These are phyloP conservation scores for Phytophthora ramorum DNA, from an alignment of 352 stramenopile genomes.

Conservation along the genomic window DNA sequence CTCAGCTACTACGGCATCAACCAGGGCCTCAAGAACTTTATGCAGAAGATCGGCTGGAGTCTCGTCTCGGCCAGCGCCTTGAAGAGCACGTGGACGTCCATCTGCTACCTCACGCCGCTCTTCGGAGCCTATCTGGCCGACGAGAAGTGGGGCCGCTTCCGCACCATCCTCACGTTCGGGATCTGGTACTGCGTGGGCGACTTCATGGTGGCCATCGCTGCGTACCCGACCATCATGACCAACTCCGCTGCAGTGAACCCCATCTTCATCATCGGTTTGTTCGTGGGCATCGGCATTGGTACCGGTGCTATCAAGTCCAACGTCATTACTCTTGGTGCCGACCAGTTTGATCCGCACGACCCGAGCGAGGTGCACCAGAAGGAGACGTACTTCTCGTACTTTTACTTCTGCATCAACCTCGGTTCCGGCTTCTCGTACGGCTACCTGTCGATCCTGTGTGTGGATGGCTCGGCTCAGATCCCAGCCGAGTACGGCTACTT, in stretches of 20 bases:
- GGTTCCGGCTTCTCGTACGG: constrained; percentile 76
- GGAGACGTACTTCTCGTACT: constrained; percentile 82
- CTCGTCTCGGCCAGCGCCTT: constrained; percentile 59
- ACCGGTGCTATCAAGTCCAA: constrained; percentile 65
- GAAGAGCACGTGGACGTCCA: constrained; percentile 72
- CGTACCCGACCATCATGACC: constrained; percentile 50
- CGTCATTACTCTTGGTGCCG: constrained; percentile 65
- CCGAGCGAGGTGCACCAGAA: constrained; percentile 55
- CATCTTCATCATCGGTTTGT: constrained; percentile 69
- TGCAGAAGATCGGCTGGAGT: constrained; percentile 72
- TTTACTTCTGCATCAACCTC: constrained; percentile 86
- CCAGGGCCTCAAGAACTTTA: constrained; percentile 87
- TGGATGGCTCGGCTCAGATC: constrained; percentile 75
- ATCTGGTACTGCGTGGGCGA: constrained; percentile 66
- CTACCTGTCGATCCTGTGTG: constrained; percentile 80
- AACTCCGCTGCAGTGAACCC: constrained; percentile 38
- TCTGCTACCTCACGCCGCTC: constrained; percentile 67
- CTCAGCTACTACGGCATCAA: constrained; percentile 89
- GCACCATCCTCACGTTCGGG: constrained; percentile 61
- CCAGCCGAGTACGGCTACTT: constrained; percentile 82
- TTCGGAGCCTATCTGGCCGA: constrained; percentile 70
- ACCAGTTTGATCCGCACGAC: constrained; percentile 71
- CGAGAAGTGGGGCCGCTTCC: too few relatives aligned
- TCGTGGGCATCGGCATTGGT: constrained; percentile 52
- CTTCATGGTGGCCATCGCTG: constrained; percentile 56